Conservation (phyloP, 306 rosid species). For the Vicia villosa region DNA sequence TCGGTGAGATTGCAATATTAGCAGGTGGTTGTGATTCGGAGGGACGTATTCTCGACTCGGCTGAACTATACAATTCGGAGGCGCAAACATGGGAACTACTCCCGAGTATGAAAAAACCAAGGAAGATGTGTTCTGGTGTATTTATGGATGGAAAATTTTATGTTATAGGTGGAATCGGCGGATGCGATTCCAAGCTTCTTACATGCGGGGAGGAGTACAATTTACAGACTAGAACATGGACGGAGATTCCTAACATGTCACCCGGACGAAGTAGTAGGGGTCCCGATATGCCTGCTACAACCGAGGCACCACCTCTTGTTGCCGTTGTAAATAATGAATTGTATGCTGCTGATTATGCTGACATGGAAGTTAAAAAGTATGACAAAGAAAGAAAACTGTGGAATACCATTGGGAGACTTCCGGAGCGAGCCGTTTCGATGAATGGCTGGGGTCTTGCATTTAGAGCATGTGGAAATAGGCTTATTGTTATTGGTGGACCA, state of each 20-base stretch:
- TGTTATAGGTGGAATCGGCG: constrained; percentile 88
- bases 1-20: constrained; percentile 83
- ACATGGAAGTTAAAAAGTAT: constrained; percentile 82
- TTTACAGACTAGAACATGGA: constrained; percentile 69
- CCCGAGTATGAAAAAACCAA: constrained; percentile 71
- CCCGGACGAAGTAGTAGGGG: constrained; percentile 65
- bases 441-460: constrained; percentile 99
- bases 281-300: constrained; percentile 60
- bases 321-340: constrained; percentile 82
- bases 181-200: constrained; percentile 63
- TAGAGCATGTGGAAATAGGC: constrained; percentile 85
- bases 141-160: constrained; percentile 85
- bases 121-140: constrained; percentile 94
- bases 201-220: constrained; percentile 85
- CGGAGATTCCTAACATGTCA: constrained; percentile 84
- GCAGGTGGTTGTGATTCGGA: constrained; percentile 93
- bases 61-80: constrained; percentile 85
- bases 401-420: constrained; percentile 74
- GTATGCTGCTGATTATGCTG: constrained; percentile 86
- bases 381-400: constrained; percentile 60
- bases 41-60: constrained; percentile 68
- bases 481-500: constrained; percentile 89
- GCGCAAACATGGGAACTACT: constrained; percentile 68
- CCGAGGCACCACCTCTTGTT: constrained; percentile 89
- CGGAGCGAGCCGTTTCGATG: constrained; percentile 75